phyloP scores from a whole-genome alignment of 106 monocot species.

The Platanthera zijinensis region DNA sequence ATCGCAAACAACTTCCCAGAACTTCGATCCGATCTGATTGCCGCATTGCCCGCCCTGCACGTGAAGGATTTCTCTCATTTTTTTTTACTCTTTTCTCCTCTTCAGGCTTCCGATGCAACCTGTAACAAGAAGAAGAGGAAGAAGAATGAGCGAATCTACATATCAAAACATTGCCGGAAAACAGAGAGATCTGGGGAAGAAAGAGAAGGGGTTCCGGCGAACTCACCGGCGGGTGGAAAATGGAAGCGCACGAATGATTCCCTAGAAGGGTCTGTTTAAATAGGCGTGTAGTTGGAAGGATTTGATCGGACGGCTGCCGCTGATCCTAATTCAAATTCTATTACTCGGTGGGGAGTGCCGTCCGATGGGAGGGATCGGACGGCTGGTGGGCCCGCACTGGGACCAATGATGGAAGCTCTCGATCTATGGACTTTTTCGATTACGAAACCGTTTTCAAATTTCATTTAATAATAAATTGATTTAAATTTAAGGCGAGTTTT shows the following conservation, averaged over 20 bases:
- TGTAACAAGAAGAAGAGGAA: not conserved
- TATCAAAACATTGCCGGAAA: not conserved
- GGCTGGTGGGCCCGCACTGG: not conserved
- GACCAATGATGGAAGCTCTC: no score
- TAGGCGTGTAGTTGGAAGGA: not conserved
- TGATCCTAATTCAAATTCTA: not conserved
- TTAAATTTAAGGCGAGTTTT: no score
- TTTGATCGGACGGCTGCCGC: not conserved
- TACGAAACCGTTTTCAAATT: no score
- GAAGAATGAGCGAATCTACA: not conserved
- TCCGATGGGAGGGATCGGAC: not conserved
- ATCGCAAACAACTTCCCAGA: constrained; percentile 2
- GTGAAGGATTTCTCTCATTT: constrained; percentile 5
- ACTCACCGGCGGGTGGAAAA: not conserved
- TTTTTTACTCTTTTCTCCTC: not conserved
- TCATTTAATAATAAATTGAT: no score
- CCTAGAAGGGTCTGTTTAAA: not conserved
- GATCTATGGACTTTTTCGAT: no score
- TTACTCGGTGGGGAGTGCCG: not conserved
- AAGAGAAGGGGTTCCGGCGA: not conserved
- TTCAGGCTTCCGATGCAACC: not conserved
- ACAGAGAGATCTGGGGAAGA: not conserved
- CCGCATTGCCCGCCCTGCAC: constrained; percentile 3
- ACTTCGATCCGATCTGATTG: constrained; percentile 3
- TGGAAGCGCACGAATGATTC: not conserved